Evolutionary conservation across 257 asterid genomes (phyloP).

Genomic region (Solanum neorickii): DNA sequence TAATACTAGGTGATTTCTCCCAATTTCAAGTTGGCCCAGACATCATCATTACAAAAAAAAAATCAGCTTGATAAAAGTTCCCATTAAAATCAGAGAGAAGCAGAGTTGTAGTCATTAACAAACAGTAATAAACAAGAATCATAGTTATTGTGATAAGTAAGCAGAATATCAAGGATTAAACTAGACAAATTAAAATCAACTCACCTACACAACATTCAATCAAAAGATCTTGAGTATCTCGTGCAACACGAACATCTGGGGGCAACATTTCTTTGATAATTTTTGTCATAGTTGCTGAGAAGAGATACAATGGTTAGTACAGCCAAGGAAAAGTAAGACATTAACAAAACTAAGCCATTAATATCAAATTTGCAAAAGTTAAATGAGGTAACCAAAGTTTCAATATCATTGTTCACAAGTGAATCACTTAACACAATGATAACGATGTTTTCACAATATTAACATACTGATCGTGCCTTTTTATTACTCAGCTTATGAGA

Average conservation of each 20-base stretch:
- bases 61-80: not conserved
- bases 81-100: not conserved
- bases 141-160: not conserved
- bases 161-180: not conserved
- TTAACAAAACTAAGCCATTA: not conserved
- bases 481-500: not conserved
- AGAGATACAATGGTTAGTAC: not conserved
- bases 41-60: not conserved
- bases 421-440: not conserved
- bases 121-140: not conserved
- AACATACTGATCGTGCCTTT: not conserved
- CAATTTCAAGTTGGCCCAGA: not conserved
- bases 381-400: not conserved
- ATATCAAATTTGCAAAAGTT: not conserved
- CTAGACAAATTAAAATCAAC: not conserved
- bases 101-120: not conserved
- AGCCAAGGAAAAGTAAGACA: not conserved
- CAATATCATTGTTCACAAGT: not conserved
- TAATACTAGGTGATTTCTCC: not conserved
- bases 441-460: not conserved
- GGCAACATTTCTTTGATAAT: conserved; percentile 81
- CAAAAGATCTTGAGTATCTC: conserved; percentile 95
- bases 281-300: conserved; percentile 42
- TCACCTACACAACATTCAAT: conserved; percentile 95
- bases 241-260: conserved; percentile 96